These are phyloP conservation scores for Manihot esculenta DNA, from an alignment of 441 rosid species.

Conservation along the genomic window DNA sequence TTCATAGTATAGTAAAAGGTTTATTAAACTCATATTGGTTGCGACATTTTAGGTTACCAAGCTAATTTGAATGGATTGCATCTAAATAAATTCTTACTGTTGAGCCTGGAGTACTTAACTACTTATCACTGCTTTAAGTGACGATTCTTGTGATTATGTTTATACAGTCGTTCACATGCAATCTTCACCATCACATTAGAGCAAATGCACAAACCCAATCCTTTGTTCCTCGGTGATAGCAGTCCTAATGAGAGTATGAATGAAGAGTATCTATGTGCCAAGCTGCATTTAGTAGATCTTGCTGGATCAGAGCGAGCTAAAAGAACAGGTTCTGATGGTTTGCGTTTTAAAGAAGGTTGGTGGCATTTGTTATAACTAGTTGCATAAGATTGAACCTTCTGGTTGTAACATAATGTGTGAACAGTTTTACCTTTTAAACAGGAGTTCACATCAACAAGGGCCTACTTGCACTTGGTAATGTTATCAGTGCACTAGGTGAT, in stretches of 20 bases:
- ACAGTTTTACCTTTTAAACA: constrained; percentile 35
- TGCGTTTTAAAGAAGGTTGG: constrained; percentile 97
- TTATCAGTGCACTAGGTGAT: constrained; percentile 97
- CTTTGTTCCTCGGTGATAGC: constrained; percentile 54
- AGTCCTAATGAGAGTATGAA: constrained; percentile 54
- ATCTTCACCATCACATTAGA: constrained; percentile 96
- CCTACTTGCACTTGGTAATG: constrained; percentile 99
- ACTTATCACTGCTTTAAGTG: neutral
- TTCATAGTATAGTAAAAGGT: neutral
- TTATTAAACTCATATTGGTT: neutral
- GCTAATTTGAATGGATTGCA: constrained; percentile 7
- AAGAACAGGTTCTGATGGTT: constrained; percentile 95
- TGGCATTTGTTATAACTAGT: constrained; percentile 16
- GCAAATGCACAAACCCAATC: constrained; percentile 81
- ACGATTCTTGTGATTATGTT: constrained; percentile 23
- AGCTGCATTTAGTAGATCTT: constrained; percentile 96
- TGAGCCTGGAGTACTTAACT: constrained; percentile 3
- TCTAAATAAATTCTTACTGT: constrained; percentile 14
- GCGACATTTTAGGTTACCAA: neutral
- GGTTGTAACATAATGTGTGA: constrained; percentile 21
- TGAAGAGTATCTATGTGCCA: constrained; percentile 97
- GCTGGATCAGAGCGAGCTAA: constrained; percentile 99
- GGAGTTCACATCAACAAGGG: constrained; percentile 99
- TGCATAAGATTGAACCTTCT: constrained; percentile 19
- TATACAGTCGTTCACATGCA: constrained; percentile 95